Evolutionary conservation across 768 basidiomycete species (phyloP), one percentile per base, ranked within the genome.

Genomic region (Serendipita sp.): DNA sequence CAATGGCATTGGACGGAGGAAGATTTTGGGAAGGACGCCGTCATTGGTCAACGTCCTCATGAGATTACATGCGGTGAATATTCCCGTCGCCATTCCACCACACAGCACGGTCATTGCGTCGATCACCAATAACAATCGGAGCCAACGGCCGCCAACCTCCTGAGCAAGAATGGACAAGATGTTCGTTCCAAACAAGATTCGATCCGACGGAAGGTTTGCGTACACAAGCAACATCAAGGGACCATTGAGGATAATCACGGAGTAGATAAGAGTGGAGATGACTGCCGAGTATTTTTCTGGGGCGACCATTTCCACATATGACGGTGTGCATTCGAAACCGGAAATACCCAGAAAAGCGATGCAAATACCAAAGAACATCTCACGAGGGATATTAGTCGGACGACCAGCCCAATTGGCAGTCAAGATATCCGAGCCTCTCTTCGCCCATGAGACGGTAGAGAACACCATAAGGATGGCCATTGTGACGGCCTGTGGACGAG

Each of bases 51-150:
- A 34, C 18, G 55, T 60, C 23, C 23, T 3, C 27, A 60, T 29
- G 8, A 60, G n/a, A 29, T 36, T 52, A 52, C 66, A 63, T 27
- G 64, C 40, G 2, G 33, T 64, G 33, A 64, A 66, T 71, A 66
- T 68, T 78, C 87, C 86, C 44, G 85, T 83, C 5, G 88, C 75
- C 31, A 88, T 82, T 1, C 85, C 86, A 1, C 84, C 86, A 64
- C 82, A 85, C 2, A 89, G 76, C 13, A 88, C 87, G n/a, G 85
- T 70, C 50, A 84, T 76, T 2, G 86, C 84, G 67, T 90, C 87
- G 0, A 81, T 76, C 0, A 82, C 84, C 10, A 87, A n/a, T 31
- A 60, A 36, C 10, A 34, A 10, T n/a, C 55, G 23, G 23, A 60
- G 34, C 55, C 55, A 60, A 27, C 33, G 55, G 33, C 55, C 55